Evolutionary conservation across 23 red algal species (phyloP).

Genomic region (Gracilariopsis chorda): DNA sequence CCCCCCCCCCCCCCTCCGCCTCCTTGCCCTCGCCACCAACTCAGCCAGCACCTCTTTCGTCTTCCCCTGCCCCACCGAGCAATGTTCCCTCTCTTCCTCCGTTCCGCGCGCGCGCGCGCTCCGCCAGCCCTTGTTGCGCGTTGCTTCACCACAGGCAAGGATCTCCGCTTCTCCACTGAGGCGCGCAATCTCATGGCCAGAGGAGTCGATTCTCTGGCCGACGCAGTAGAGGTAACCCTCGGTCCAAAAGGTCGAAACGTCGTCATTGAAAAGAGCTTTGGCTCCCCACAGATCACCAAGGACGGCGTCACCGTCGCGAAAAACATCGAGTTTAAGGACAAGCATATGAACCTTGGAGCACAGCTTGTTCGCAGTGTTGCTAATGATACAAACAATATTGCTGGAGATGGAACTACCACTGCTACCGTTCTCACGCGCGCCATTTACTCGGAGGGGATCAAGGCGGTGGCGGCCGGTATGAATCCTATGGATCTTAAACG

Average conservation of each 20-base stretch:
- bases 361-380: constrained; percentile 92
- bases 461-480: constrained; percentile 98
- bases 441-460: constrained; percentile 96
- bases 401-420: constrained; percentile 98
- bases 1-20: no score
- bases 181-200: constrained; percentile 95
- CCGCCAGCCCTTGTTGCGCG: constrained; percentile 27
- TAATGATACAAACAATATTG: constrained; percentile 93
- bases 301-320: constrained; percentile 97
- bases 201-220: constrained; percentile 93
- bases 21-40: no score
- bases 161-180: constrained; percentile 90
- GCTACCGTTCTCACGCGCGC: constrained; percentile 95
- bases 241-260: constrained; percentile 96
- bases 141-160: constrained; percentile 82
- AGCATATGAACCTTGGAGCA: constrained; percentile 93
- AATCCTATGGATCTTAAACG: constrained; percentile 99
- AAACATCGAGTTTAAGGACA: constrained; percentile 97
- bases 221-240: constrained; percentile 91
- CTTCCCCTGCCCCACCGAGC: no score
- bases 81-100: constrained; percentile 29
- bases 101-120: background rate
- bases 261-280: constrained; percentile 94
- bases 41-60: no score
- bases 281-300: constrained; percentile 98